Evolutionary conservation across 164 flowering plant species (phyloP).

Genomic region (Magnolia sinica): DNA sequence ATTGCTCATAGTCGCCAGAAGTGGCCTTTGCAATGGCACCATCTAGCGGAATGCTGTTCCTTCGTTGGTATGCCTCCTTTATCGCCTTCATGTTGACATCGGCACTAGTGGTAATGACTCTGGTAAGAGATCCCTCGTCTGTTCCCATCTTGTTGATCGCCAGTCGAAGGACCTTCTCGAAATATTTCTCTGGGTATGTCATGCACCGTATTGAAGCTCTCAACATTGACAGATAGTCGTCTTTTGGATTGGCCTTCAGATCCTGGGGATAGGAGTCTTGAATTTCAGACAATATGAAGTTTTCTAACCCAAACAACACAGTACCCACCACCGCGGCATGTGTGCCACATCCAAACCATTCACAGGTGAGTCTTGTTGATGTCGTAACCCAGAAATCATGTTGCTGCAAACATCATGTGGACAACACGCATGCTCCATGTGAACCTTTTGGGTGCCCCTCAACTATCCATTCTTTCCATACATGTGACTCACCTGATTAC

Average conservation of each 20-base stretch:
- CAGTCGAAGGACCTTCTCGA: constrained; percentile 53
- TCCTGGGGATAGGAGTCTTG: constrained; percentile 31
- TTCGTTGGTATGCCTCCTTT: constrained; percentile 57
- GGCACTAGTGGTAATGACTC: constrained; percentile 76
- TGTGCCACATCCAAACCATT: too few species aligned
- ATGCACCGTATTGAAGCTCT: constrained; percentile 55
- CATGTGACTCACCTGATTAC: not conserved
- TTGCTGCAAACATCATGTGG: too few species aligned
- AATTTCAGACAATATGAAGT: not conserved
- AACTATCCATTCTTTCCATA: not conserved
- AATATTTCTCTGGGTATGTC: constrained; percentile 57
- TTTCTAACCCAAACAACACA: too few species aligned
- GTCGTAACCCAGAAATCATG: too few species aligned
- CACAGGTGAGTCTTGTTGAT: too few species aligned
- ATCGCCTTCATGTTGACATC: constrained; percentile 72
- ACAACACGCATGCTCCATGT: too few species aligned
- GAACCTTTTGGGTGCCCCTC: too few species aligned
- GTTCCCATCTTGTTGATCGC: constrained; percentile 63
- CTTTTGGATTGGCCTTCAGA: constrained; percentile 39
- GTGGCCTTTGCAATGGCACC: constrained; percentile 57
- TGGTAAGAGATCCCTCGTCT: constrained; percentile 70
- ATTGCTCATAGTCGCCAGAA: constrained; percentile 66
- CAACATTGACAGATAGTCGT: constrained; percentile 44
- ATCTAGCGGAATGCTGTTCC: constrained; percentile 63
- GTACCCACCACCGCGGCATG: too few species aligned